Base-by-base conservation (phyloP, 176 grass and related monocot genomes). In the Microstegium vimineum region DNA sequence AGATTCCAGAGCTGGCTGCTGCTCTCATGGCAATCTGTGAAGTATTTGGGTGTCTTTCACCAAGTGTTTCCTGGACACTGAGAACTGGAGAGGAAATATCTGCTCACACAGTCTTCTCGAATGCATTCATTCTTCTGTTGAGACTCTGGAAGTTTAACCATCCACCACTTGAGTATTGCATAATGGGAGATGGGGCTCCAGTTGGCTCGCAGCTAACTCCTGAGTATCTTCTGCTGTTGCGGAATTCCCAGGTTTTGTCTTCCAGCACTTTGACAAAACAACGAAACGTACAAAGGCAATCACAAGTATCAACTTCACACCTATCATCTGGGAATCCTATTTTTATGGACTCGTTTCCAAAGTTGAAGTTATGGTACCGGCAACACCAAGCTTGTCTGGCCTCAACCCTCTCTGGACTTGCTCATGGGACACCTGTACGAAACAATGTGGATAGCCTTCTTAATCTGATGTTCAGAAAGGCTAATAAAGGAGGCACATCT, bases 91-190 rank as follows among this genome's bases (percentile, higher is more conserved):
- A 95, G 90, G 63, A 90, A 83, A 90, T 93, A 64, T 90, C 95
- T 82, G 86, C 89, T 73, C 89, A 95, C 74, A 75, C 89, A 51
- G 89, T 99, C 70, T 99, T 99, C 83, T 99, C 96, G 80, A 93
- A 87, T 90, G 90, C 96, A 69, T 99, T 99, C 85, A 95, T 99
- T 83, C 90, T 99, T 87, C 86, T 99, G 41, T 87, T 99, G 77
- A 90, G 96, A 82, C 83, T 99, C 5, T 99, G 96, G 96, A 99
- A 99, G 76, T 99, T 95, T 88, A 95, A 99, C 51, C 90, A 99
- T 82, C 96, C 96, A 68, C 96, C 96, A 46, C 87, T 95, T 59
- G 96, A 99, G 68, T 95, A 95, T 83, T 95, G 93, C 28, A 10
- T 99, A 82, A 90, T 95, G 87, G 96, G 96, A 74, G 93, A 95